Base-by-base conservation (phyloP, 805 yeast species). In the Candida saitoana region DNA sequence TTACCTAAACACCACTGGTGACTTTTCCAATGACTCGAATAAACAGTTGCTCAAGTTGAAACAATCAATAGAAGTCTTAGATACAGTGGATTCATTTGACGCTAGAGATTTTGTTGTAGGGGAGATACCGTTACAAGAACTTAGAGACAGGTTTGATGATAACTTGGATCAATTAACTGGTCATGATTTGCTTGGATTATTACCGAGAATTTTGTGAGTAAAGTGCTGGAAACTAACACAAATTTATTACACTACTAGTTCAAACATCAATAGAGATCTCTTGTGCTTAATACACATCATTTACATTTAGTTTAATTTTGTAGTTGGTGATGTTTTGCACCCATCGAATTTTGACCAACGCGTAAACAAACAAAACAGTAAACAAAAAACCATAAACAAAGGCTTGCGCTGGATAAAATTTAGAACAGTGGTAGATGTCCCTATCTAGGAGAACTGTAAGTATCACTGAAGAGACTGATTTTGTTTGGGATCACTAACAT, bases 61-160 rank as follows among this genome's bases (percentile, higher is more conserved):
- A 1, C 69, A 65, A 44, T 59, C 65, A 4, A 45, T 67, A 11
- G 56, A 59, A 25, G 45, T 69, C 22, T 48, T 68, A 40, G 48
- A 46, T 8, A 45, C 47, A n/a, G 44, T 61, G 15, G 63, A 61
- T 36, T 44, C 51, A 1, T 33, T 38, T n/a, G 43, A 49, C 1
- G 64, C 64, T 4, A 51, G 45, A 41, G 36, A 32, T 4, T 43
- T 56, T 43, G 49, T 44, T 30, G 46, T 37, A 19, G 56, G 45
- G 34, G 40, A 37, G 34, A 47, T 36, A 22, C 44, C 44, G 18
- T 44, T 47, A 5, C 44, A 39, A 4, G 49, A 48, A 3, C 51
- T 61, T 6, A 47, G 67, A 33, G 40, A 45, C 1, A 47, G 49
- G 25, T 56, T 62, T 24, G 56, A 48, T 1, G 42, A 42, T 27